Base-by-base conservation (phyloP, 2,329 filamentous ascomycete genomes). In the Lomentospora prolificans region DNA sequence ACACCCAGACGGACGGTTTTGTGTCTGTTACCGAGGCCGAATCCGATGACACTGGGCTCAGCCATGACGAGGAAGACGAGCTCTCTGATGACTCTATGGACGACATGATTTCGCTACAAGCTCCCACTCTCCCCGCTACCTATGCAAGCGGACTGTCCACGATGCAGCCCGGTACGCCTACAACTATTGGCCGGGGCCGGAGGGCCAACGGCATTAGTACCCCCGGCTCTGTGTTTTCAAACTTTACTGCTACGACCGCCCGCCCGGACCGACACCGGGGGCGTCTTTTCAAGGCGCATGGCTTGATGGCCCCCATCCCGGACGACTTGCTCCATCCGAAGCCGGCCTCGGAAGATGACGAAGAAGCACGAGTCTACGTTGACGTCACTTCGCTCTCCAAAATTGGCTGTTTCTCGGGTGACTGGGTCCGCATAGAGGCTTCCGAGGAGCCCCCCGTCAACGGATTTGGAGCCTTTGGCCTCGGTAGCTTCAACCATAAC, bases 331-430 rank as follows among this genome's bases (percentile, higher is more conserved):
- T 99, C 2, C 87, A 97, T 61, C 94, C 94, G 0, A 91, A 87
- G 61, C 92, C 94, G 2, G 73, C 72, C 1, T 69, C 77, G 0
- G 81, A 84, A 25, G 90, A 96, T 58, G 94, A 99, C 59, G 90
- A 96, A 61, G 87, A 95, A 62, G 85, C 89, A 1, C 84, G 94
- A 51, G 80, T 97, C 2, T 99, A 92, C 64, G 91, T 99, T 4
- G 90, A 96, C 63, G 86, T 95, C 6, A 85, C 82, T 57, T 89
- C 89, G 1, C 72, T 99, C 19, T 86, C 89, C 12, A 90, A 91
- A 62, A 86, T 99, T 55, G 91, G 92, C 14, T 97, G 92, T 69
- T 99, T 99, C 66, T 97, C 92, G 0, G 94, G 94, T 28, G 94
- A 99, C 66, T 99, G 94, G 94, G 90, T 96, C 9, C 85, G 87